These are phyloP conservation scores for Chimonanthus praecox DNA, from an alignment of 164 flowering plant species.

Conservation along the genomic window DNA sequence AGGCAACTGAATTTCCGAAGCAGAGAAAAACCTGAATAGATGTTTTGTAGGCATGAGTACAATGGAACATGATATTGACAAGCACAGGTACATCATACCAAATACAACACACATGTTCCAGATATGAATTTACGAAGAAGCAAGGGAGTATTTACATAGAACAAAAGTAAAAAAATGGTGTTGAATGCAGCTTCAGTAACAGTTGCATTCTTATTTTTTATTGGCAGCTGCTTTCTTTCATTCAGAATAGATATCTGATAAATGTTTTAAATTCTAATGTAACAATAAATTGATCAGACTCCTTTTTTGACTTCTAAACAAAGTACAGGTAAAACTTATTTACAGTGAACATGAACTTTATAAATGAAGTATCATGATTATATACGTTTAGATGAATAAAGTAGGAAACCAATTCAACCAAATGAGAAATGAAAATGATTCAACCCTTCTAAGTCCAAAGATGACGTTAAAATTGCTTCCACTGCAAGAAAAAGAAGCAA, in stretches of 20 bases:
- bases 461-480: background rate
- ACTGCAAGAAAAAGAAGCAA: background rate
- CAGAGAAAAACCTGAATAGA: constrained; percentile 48
- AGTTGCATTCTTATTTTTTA: background rate
- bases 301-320: background rate
- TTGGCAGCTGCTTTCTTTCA: background rate
- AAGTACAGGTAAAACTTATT: background rate
- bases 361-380: background rate
- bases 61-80: background rate
- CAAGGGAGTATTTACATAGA: background rate
- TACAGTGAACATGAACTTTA: too few relatives aligned
- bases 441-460: background rate
- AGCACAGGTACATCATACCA: background rate
- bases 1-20: constrained; percentile 64
- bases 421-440: background rate
- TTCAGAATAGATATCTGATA: background rate
- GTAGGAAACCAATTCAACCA: background rate
- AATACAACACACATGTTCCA: background rate
- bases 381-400: background rate
- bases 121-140: background rate
- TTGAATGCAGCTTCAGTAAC: background rate
- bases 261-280: background rate
- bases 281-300: background rate
- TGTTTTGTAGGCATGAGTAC: background rate
- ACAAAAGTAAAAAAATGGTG: background rate